Evolutionary conservation across 805 yeast genomes (phyloP), one percentile per base, ranked within the genome.

Genomic region (Kazachstania viticola): DNA sequence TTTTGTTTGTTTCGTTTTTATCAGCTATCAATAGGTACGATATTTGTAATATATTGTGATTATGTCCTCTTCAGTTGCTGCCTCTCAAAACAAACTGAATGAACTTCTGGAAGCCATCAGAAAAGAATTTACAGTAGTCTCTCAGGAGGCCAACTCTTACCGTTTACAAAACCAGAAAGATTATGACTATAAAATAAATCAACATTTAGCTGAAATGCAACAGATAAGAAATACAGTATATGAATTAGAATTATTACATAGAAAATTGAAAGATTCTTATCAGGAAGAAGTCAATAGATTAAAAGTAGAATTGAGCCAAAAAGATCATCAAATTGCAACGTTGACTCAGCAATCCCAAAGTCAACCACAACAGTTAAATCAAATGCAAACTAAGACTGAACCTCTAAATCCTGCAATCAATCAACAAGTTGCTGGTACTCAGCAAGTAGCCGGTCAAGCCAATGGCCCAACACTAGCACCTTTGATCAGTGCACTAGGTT

Each of bases 251-350:
- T 72, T 79, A 70, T 88, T 94, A 25, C 97, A 88, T 63, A 71
- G 94, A 46, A 82, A 83, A 54, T 81, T 91, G 71, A 87, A 88
- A 61, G 96, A 88, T 51, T 85, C 87, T 29, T 91, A 88, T 60
- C 96, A 88, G 58, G 94, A 82, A 48, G 97, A 88, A 60, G 80
- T 91, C 35, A 64, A 73, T 52, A 69, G 91, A 45, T 69, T 88
- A 58, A 85, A 88, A 58, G 74, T 76, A 41, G 95, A 85, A 54
- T 67, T 88, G 43, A 95, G 84, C 47, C 73, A 69, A 49, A 67
- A 87, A 46, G 93, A 82, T 52, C 69, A 88, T 54, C 65, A 67
- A 46, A 57, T 62, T 25, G 50, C 55, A 9, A 25, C 72, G 62
- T 34, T 70, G 59, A 23, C 36, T 34, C 68, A 64, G 38, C 67